A percentile compares a stretch with the other conserved stretches of the same genome.
Evolutionary conservation across 176 grass and related monocot species (phyloP).

Genomic region (Eremochloa ophiuroides): DNA sequence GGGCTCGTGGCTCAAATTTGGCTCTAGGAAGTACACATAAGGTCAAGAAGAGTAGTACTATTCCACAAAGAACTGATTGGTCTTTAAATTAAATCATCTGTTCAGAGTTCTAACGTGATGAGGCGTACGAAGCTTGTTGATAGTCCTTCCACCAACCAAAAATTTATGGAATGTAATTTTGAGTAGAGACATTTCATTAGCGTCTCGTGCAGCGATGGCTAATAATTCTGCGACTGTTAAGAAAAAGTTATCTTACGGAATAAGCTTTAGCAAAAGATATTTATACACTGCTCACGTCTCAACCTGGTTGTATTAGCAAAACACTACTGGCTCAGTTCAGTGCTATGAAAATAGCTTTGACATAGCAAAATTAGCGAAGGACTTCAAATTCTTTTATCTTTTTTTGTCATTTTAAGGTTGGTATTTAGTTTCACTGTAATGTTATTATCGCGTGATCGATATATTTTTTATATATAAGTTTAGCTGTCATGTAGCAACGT

Average conservation of each 20-base stretch:
- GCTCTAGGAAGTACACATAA: constrained; percentile 36
- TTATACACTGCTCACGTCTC: constrained; percentile 50
- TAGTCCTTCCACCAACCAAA: constrained; percentile 41
- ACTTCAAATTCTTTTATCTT: too few relatives aligned
- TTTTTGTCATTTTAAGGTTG: too few relatives aligned
- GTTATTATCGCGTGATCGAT: too few relatives aligned
- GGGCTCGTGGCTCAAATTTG: constrained; percentile 32
- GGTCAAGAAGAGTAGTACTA: constrained; percentile 32
- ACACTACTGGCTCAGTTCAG: too few relatives aligned
- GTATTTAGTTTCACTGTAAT: too few relatives aligned
- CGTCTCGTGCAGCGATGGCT: constrained; percentile 32
- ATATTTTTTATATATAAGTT: too few relatives aligned
- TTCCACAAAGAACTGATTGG: constrained; percentile 49
- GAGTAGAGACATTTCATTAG: constrained; percentile 23
- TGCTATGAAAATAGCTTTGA: too few relatives aligned
- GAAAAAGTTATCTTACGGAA: constrained; percentile 31
- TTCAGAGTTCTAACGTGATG: constrained; percentile 29
- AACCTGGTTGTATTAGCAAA: too few relatives aligned
- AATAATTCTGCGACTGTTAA: constrained; percentile 44
- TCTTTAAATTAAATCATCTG: constrained; percentile 50
- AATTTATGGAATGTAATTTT: constrained; percentile 33
- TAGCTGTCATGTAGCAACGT: too few relatives aligned
- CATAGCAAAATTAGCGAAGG: too few relatives aligned
- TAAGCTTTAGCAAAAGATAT: constrained; percentile 52
- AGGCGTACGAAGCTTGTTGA: constrained; percentile 39